These are phyloP conservation scores for Xylaria intraflava DNA, from an alignment of 495 filamentous ascomycete genomes.

Conservation along the genomic window DNA sequence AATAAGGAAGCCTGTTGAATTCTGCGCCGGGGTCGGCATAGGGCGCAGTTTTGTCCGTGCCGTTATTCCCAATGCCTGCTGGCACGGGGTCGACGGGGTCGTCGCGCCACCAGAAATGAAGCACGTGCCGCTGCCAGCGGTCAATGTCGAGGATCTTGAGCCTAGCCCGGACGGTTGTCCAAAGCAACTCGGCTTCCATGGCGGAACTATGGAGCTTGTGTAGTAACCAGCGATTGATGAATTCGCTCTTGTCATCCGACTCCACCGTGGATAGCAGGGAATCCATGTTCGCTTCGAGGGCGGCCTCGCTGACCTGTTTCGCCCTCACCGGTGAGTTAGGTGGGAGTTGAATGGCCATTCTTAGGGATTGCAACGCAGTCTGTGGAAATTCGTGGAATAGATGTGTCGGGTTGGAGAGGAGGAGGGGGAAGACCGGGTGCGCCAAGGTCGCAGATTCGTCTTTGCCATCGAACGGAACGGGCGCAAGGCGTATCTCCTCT, in stretches of 20 bases:
- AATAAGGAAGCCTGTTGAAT: not conserved
- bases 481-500: slow-evolving; percentile 21
- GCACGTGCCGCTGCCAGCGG: slow-evolving; percentile 42
- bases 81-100: slow-evolving; percentile 23
- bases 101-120: slow-evolving; percentile 38
- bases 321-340: slow-evolving; percentile 12
- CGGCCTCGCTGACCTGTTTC: slow-evolving; percentile 19
- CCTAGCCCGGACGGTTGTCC: slow-evolving; percentile 27
- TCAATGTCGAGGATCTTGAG: slow-evolving; percentile 33
- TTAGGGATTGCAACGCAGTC: slow-evolving; percentile 21
- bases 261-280: slow-evolving; percentile 13
- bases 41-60: slow-evolving; percentile 9
- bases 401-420: slow-evolving; percentile 23
- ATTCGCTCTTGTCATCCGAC: slow-evolving; percentile 32
- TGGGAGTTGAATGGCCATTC: slow-evolving; percentile 16
- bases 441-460: slow-evolving; percentile 20
- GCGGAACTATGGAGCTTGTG: slow-evolving; percentile 39
- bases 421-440: slow-evolving; percentile 22
- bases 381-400: slow-evolving; percentile 20
- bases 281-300: slow-evolving; percentile 24
- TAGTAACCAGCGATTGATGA: slow-evolving; percentile 43
- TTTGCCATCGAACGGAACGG: slow-evolving; percentile 16
- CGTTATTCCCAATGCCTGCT: slow-evolving; percentile 15
- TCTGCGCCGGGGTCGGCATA: slow-evolving; percentile 8
- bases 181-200: slow-evolving; percentile 37